Evolutionary conservation across 2,329 filamentous ascomycete genomes (phyloP).

Genomic region (Sclerotinia sclerotiorum): DNA sequence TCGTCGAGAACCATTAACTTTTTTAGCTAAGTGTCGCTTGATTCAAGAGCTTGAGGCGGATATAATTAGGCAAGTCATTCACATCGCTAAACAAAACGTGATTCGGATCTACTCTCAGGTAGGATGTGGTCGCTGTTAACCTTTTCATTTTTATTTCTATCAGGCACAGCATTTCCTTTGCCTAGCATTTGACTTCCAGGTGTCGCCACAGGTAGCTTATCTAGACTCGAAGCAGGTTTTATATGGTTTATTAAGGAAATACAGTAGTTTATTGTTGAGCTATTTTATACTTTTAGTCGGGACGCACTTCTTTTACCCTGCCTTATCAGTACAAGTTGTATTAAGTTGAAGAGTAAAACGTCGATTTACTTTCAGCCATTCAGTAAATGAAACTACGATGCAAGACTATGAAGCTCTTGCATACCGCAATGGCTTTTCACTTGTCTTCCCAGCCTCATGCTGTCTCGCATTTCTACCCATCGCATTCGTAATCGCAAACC

Average conservation of each 20-base stretch:
- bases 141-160: too few species aligned
- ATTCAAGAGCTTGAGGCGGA: too few species aligned
- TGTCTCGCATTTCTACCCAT: not conserved
- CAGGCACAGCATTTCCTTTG: not conserved
- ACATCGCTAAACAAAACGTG: not conserved
- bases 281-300: not conserved
- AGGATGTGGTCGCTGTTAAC: not conserved
- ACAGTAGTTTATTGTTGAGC: too few species aligned
- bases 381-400: not conserved
- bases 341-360: not conserved
- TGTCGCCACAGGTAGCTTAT: not conserved
- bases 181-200: not conserved
- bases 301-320: not conserved
- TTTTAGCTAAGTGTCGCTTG: too few species aligned
- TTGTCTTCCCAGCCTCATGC: not conserved
- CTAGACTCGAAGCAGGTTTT: not conserved
- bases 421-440: not conserved
- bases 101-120: not conserved
- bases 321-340: not conserved
- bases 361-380: not conserved
- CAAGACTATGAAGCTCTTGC: not conserved
- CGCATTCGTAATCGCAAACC: not conserved
- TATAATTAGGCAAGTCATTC: too few species aligned
- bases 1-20: too few species aligned
- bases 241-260: not conserved